Conservation (phyloP, 495 filamentous ascomycete species). For the Oleoguttula mirabilis region DNA sequence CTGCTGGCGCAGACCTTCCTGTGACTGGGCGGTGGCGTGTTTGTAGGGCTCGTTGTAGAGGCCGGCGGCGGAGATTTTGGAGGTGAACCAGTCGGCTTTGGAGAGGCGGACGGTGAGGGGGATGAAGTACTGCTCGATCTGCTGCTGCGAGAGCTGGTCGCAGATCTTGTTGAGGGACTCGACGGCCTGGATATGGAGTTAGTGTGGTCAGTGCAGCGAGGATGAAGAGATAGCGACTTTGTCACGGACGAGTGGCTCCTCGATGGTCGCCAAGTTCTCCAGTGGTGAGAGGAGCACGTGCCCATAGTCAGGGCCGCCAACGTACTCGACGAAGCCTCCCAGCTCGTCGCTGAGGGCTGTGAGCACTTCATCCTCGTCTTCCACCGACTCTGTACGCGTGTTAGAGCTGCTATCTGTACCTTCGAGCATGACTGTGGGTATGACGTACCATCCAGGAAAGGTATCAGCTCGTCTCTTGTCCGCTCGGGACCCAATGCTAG, state of each 20-base stretch:
- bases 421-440: slow-evolving; percentile 5
- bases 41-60: slow-evolving; percentile 86
- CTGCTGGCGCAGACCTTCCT: slow-evolving; percentile 79
- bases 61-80: slow-evolving; percentile 93
- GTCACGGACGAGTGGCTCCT: slow-evolving; percentile 92
- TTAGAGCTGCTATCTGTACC: neutral
- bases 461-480: slow-evolving; percentile 94
- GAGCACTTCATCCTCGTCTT: slow-evolving; percentile 97
- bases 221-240: slow-evolving; percentile 49
- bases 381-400: slow-evolving; percentile 69
- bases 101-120: slow-evolving; percentile 87
- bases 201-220: no score
- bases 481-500: slow-evolving; percentile 88
- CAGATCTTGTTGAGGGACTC: slow-evolving; percentile 99
- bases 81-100: slow-evolving; percentile 99
- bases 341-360: slow-evolving; percentile 94
- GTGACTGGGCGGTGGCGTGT: slow-evolving; percentile 69
- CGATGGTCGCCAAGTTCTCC: slow-evolving; percentile 95
- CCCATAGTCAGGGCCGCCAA: slow-evolving; percentile 83
- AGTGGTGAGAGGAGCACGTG: slow-evolving; percentile 94
- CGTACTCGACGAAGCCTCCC: slow-evolving; percentile 92
- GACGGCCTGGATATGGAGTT: no score
- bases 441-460: slow-evolving; percentile 84
- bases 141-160: slow-evolving; percentile 71
- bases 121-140: slow-evolving; percentile 94